phyloP scores from a whole-genome alignment of 176 grass and related monocot genomes.

The Stipa capillata region DNA sequence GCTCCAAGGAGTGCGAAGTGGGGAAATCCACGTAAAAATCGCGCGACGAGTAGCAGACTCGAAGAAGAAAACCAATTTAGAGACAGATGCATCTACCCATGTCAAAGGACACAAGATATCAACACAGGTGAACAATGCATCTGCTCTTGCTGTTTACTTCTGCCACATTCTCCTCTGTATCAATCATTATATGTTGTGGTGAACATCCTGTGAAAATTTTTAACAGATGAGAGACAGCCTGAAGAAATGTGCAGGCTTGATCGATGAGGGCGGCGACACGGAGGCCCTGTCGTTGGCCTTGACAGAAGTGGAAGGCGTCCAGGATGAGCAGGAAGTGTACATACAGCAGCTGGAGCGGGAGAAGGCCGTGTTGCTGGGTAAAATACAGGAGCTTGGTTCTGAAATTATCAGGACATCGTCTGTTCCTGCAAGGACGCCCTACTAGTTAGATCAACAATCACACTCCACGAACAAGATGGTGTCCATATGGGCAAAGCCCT shows the following conservation, averaged over 20 bases:
- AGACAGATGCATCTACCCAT: conserved; percentile 9
- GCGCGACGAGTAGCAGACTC: conserved; percentile 28
- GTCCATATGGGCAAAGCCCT: too few relatives aligned
- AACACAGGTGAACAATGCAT: conserved; percentile 26
- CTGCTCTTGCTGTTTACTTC: background rate
- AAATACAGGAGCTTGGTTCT: conserved; percentile 56
- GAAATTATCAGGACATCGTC: conserved; percentile 67
- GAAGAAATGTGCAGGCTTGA: conserved; percentile 53
- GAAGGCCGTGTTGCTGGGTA: conserved; percentile 43
- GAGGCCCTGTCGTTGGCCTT: conserved; percentile 53
- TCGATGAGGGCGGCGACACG: conserved; percentile 57
- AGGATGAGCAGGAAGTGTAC: conserved; percentile 66
- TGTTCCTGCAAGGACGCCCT: conserved; percentile 28
- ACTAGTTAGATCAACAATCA: conserved; percentile 22
- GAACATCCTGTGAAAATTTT: background rate
- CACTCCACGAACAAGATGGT: background rate
- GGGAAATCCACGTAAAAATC: conserved; percentile 71
- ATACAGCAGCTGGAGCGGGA: conserved; percentile 69
- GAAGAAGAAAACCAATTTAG: conserved; percentile 25
- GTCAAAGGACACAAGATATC: conserved; percentile 55
- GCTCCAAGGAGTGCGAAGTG: conserved; percentile 69
- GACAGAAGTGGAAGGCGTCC: conserved; percentile 56
- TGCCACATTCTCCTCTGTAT: background rate
- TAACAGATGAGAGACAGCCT: conserved; percentile 57
- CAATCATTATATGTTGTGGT: background rate